Evolutionary conservation across 2,329 filamentous ascomycete genomes (phyloP), one percentile per base, ranked within the genome.

Genomic region (Verticillium tricorpus): DNA sequence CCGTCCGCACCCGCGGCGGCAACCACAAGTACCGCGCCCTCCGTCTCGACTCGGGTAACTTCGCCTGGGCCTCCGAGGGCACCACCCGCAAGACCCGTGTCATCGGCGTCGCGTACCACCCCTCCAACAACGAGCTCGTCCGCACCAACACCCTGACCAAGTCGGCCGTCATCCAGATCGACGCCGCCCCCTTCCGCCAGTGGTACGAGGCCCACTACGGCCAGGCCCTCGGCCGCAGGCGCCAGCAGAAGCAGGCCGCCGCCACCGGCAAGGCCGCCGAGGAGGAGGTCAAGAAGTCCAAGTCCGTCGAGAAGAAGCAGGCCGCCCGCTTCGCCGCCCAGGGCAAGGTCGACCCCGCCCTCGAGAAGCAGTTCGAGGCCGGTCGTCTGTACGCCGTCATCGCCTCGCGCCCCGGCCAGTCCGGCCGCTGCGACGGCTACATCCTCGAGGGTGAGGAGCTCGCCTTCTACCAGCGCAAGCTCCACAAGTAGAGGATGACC

Each of bases 171-270:
- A 92, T 99, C 80, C 95, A 99, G 87, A 85, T 99, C 83, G 95
- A 99, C 82, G 95, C 96, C 74, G 92, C 95, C 68, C 95, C 95
- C 72, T 99, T 99, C 92, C 88, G 95, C 80, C 94, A 98, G 85
- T 99, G 95, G 95, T 99, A 96, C 85, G 95, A 99, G 89, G 92
- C 95, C 72, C 95, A 99, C 90, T 99, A 99, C 88, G 95, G 95
- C 78, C 87, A 92, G 82, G 74, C 85, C 74, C 78, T 99, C 68
- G 95, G 95, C 80, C 91, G 93, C 75, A 90, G 90, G 83, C 92
- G 93, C 83, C 93, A 97, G 86, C 86, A 89, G 80, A 93, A 96
- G 82, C 82, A 80, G 77, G 75, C 75, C 63, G 74, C 82, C 77
- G 79, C 81, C 74, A 80, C 83, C 74, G 84, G 84, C 73, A 86